Base-by-base conservation (phyloP, 805 yeast genomes). In the Candida oleophila region DNA sequence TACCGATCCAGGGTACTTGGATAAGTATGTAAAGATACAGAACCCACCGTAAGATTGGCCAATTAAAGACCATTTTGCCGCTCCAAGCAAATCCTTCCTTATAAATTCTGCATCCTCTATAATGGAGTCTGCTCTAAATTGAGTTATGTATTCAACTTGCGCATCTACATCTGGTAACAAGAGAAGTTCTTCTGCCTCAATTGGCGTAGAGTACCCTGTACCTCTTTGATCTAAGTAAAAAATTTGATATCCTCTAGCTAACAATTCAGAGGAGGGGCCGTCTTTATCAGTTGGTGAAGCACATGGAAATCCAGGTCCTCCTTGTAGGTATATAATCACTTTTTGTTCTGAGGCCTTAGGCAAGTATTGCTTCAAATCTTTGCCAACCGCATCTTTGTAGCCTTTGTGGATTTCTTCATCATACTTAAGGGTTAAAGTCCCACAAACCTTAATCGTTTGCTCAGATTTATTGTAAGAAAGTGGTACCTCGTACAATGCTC, bases 21-120 rank as follows among this genome's bases (percentile, higher is more conserved):
- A 77, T 16, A 77, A 56, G 54, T 80, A 80, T 2, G 80, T 75
- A 51, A 74, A 66, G 18, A 70, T 59, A 52, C 79, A 71, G 50
- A 78, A 80, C 0, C 84, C 84, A 20, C 85, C 83, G 53, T 69
- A 78, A 2, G 81, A 74, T 54, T 80, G 83, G 8, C 85, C 86
- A 32, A 76, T 55, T 15, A 81, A 49, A 14, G 81, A 68, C 83
- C 83, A 78, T 55, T 75, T 74, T 14, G 48, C 52, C 12, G 54
- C 53, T 1, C 66, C 64, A 19, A 74, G 45, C 36, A 81, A 60
- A 3, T 54, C 51, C 22, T 52, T 50, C 39, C 85, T 61, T 28
- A 81, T 72, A 7, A 48, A 35, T 49, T 81, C 85, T 44, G 75
- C 67, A 51, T 81, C 85, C 43, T 66, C 66, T 1, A 79, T 76